Evolutionary conservation across 148 eudicot species (phyloP).

Genomic region (Fagopyrum esculentum): DNA sequence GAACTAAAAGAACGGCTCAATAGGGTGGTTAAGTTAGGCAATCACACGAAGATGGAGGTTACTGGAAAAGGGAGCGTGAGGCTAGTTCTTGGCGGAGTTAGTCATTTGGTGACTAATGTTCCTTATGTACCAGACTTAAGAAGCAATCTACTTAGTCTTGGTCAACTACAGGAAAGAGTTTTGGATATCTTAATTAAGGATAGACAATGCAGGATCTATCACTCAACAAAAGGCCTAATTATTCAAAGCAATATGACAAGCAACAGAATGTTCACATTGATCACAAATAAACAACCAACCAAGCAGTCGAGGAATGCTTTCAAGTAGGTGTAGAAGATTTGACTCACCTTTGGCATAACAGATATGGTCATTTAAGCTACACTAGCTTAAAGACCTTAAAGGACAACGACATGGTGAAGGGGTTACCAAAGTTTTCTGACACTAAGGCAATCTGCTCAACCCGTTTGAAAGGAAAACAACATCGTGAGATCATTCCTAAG

Average conservation of each 20-base stretch:
- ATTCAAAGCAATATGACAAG: slow-evolving; percentile 13
- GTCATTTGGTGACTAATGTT: slow-evolving; percentile 7
- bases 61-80: slow-evolving; percentile 17
- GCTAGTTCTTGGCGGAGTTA: not conserved
- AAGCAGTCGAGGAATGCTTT: not conserved
- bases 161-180: too few relatives aligned
- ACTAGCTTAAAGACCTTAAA: slow-evolving; percentile 9
- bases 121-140: too few relatives aligned
- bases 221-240: too few relatives aligned
- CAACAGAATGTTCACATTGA: slow-evolving; percentile 15
- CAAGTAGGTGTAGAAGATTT: slow-evolving; percentile 3
- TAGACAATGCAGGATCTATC: too few relatives aligned
- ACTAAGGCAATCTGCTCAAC: slow-evolving; percentile 3
- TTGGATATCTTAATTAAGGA: too few relatives aligned
- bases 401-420: slow-evolving; percentile 19
- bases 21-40: slow-evolving; percentile 16
- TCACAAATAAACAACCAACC: not conserved
- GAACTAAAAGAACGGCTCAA: slow-evolving; percentile 13
- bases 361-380: slow-evolving; percentile 5
- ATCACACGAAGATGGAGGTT: slow-evolving; percentile 14
- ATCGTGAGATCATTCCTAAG: not conserved
- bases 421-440: slow-evolving; percentile 3
- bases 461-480: slow-evolving; percentile 22
- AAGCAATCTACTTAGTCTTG: too few relatives aligned
- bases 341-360: slow-evolving; percentile 18